Percentiles rank a stretch among this genome's conserved stretches.
These are phyloP conservation scores for Lumnitzera racemosa DNA, from an alignment of 345 rosid genomes.

Conservation along the genomic window DNA sequence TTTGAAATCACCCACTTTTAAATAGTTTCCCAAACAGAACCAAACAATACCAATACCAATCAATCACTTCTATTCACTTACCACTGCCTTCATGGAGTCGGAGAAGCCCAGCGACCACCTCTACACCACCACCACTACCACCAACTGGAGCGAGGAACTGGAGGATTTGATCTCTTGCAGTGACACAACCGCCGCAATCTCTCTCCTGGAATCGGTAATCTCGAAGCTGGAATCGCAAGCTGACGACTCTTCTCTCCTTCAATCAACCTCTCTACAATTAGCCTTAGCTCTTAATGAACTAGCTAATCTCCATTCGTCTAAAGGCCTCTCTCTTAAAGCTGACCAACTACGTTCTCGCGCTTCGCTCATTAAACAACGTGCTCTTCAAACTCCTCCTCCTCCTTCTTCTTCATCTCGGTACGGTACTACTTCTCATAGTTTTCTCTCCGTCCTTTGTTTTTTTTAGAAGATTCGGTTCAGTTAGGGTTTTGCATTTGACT, in stretches of 20 bases:
- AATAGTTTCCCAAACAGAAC: too few relatives aligned
- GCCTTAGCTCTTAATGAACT: conserved; percentile 55
- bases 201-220: conserved; percentile 54
- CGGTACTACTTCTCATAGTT: background rate
- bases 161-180: conserved; percentile 72
- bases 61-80: too few relatives aligned
- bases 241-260: conserved; percentile 10
- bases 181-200: conserved; percentile 49
- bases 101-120: conserved; percentile 2
- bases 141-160: conserved; percentile 74
- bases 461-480: conserved; percentile 1
- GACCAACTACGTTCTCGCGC: conserved; percentile 60
- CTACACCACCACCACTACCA: background rate
- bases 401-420: conserved; percentile 48
- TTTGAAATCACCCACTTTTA: too few relatives aligned
- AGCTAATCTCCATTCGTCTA: conserved; percentile 61
- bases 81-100: background rate
- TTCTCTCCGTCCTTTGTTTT: conserved; percentile 2
- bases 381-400: conserved; percentile 16
- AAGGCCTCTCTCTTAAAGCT: conserved; percentile 71
- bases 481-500: background rate
- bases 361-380: conserved; percentile 37
- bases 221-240: conserved; percentile 29
- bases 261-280: conserved; percentile 35
- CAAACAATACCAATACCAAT: too few relatives aligned